Base-by-base conservation (phyloP, 1,284 basidiomycete species). In the Xanthoconium separans region DNA sequence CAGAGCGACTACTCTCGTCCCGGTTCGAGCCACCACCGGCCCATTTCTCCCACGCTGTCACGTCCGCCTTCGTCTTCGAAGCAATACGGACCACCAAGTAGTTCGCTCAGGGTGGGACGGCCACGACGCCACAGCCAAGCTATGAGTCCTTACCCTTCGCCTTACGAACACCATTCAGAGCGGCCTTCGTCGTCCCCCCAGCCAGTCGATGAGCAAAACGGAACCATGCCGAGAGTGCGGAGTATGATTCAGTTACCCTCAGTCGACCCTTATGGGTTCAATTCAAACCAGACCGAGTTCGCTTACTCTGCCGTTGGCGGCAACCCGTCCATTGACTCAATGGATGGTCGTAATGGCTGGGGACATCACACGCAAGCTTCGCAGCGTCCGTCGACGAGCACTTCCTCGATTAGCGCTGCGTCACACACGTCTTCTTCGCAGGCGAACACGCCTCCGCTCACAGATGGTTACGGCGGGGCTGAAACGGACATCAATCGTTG, bases 101-200 rank as follows among this genome's bases (percentile, higher is more conserved):
- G 71, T 47, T 81, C 82, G 13, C 69, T 88, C 43, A 85, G 86
- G 68, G 79, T 91, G 31, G 81, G 88, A 31, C 78, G 89, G 36
- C 78, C 78, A 45, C 77, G 89, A 41, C 79, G 89, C 53, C 89
- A 91, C 71, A 89, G 87, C 64, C 89, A 91, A 66, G 89, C 88
- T 0, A 84, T 90, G 78, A 87, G 84, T 60, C 89, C 89, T 12
- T 91, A 91, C 69, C 89, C 89, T 11, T 84, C 81, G 55, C 88
- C 87, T 44, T 91, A 91, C 70, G 84, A 85, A 55, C 80, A 85
- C 48, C 76, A 80, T 51, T 83, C 83, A 24, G 59, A 84, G 63
- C 81, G 87, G 41, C 85, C 85, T 0, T 87, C 87, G 51, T 82
- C 84, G n/a, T 87, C 84, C 9, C 87, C 87, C 16, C 85, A 87